Conservation (phyloP, 768 basidiomycete species). For the Auriscalpium vulgare region DNA sequence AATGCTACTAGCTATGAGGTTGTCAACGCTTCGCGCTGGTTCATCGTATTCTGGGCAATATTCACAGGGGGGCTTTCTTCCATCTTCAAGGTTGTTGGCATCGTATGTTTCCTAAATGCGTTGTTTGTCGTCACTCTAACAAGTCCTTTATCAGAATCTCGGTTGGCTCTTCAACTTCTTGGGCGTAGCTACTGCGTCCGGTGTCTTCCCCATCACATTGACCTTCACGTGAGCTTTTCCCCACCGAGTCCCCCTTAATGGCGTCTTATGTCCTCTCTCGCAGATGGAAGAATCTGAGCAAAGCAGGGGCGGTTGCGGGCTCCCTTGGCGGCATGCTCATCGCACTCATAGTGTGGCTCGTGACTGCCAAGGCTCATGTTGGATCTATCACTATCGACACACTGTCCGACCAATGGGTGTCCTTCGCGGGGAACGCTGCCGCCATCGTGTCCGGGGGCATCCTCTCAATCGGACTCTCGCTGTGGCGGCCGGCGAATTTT, state of each 20-base stretch:
- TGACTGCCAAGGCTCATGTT: conserved; percentile 15
- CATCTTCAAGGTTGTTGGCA: conserved; percentile 19
- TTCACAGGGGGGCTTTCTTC: conserved; percentile 23
- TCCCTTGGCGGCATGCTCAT: conserved; percentile 20
- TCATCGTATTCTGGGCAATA: conserved; percentile 19
- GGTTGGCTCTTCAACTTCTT: conserved; percentile 23
- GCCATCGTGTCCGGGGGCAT: conserved; percentile 20
- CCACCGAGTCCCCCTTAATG: background rate
- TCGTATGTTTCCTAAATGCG: conserved; percentile 9
- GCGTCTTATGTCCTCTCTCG: background rate
- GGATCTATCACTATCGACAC: conserved; percentile 20
- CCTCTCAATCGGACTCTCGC: conserved; percentile 17
- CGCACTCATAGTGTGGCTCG: conserved; percentile 21
- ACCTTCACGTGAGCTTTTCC: conserved; percentile 8
- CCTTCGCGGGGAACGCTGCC: conserved; percentile 21
- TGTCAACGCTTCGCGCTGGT: conserved; percentile 14
- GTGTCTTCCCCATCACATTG: conserved; percentile 19
- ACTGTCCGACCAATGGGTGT: conserved; percentile 19
- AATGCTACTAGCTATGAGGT: conserved; percentile 9
- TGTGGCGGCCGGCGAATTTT: conserved; percentile 21
- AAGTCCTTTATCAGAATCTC: conserved; percentile 12
- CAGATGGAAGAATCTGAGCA: conserved; percentile 19
- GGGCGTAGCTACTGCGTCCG: conserved; percentile 19
- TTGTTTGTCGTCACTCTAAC: background rate
- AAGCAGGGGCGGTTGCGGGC: conserved; percentile 19